Percentiles rank a stretch among this genome's conserved stretches.
These are phyloP conservation scores for Chlorella sp. DNA, from an alignment of 139 green algal species.

Conservation along the genomic window DNA sequence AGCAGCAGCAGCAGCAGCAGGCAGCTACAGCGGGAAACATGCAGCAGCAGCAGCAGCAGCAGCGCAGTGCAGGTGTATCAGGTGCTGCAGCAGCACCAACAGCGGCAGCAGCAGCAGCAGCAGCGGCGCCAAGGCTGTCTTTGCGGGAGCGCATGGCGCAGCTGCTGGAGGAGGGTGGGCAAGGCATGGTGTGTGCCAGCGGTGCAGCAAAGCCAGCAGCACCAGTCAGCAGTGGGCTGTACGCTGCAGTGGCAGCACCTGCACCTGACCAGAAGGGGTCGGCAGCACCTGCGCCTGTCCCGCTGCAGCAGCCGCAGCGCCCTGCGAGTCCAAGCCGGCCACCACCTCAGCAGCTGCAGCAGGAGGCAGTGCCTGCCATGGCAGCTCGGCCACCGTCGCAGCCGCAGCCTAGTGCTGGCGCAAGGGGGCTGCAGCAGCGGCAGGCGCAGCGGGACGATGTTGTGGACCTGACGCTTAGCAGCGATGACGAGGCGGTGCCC, in stretches of 20 bases:
- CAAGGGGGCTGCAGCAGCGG: background rate
- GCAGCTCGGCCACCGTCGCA: conserved; percentile 1
- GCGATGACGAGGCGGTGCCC: background rate
- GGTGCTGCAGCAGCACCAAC: background rate
- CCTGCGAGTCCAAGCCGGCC: too few species aligned
- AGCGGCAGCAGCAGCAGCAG: background rate
- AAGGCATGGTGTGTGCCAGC: background rate
- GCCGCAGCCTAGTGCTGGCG: background rate
- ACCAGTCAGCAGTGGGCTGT: background rate
- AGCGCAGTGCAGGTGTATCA: too few species aligned
- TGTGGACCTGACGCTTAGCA: conserved; percentile 18
- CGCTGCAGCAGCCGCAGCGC: background rate
- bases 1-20: conserved; percentile 2
- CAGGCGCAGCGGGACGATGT: background rate
- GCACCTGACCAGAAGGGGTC: too few species aligned
- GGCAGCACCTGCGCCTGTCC: too few species aligned
- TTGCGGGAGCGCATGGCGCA: background rate
- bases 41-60: background rate
- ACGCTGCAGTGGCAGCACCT: background rate
- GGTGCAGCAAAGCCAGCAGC: background rate
- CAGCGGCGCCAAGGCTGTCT: background rate
- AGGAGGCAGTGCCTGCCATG: background rate
- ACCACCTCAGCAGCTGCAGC: background rate
- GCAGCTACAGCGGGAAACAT: background rate
- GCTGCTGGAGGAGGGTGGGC: background rate